phyloP scores from a whole-genome alignment of 148 eudicot genomes.

The Camellia sinensis region DNA sequence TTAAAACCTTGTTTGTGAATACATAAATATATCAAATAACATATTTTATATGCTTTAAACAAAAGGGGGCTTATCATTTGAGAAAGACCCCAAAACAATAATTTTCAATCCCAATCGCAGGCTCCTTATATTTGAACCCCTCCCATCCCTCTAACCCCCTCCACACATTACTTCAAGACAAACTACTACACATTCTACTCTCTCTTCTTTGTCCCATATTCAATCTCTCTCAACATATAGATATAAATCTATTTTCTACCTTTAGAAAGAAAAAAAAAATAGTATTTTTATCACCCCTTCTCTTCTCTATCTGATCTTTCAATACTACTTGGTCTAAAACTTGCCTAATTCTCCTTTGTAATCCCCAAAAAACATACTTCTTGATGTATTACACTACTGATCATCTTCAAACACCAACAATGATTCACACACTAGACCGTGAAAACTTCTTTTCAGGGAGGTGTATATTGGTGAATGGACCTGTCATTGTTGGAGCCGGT shows the following conservation, averaged over 20 bases:
- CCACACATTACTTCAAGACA: neutral
- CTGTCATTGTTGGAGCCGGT: slow-evolving; percentile 20
- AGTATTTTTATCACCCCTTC: neutral
- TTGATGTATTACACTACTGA: neutral
- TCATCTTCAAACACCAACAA: neutral
- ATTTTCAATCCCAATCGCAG: slow-evolving; percentile 27
- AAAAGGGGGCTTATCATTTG: neutral
- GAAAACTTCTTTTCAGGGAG: slow-evolving; percentile 10
- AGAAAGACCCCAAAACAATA: slow-evolving; percentile 1
- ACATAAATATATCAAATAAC: neutral
- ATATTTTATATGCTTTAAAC: neutral
- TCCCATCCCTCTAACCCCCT: slow-evolving; percentile 19
- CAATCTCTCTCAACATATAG: slow-evolving; percentile 4
- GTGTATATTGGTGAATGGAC: slow-evolving; percentile 23
- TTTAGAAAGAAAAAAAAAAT: neutral
- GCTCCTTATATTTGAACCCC: slow-evolving; percentile 23
- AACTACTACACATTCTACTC: slow-evolving; percentile 16
- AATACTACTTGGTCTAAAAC: no score
- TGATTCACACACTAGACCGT: neutral
- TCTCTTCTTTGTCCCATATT: slow-evolving; percentile 7
- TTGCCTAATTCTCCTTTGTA: neutral
- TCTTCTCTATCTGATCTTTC: neutral
- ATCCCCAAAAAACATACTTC: neutral
- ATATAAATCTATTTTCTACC: neutral
- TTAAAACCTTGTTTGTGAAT: neutral